Percentiles rank a stretch among this genome's conserved stretches.
phyloP scores from a whole-genome alignment of 352 stramenopile genomes.

The Thalassiosira ordinaria region DNA sequence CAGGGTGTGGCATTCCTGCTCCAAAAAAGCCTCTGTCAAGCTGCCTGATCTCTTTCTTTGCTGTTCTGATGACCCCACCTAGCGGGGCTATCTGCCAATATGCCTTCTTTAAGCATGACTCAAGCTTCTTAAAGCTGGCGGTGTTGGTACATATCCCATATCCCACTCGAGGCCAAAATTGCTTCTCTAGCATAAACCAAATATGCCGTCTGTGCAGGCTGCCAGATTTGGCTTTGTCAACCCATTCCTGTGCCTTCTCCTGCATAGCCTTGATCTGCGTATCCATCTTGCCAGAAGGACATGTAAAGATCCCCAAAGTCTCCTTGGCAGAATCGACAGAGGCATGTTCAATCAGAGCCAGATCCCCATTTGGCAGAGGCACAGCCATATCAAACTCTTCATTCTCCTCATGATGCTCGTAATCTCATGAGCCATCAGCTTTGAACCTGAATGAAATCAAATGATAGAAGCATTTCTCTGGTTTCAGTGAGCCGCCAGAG shows the following conservation, averaged over 20 bases:
- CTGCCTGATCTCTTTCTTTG: not conserved
- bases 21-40: constrained; percentile 32
- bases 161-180: constrained; percentile 32
- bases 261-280: constrained; percentile 1
- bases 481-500: not conserved
- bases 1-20: constrained; percentile 6
- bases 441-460: constrained; percentile 9
- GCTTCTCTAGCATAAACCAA: constrained; percentile 10
- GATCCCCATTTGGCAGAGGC: constrained; percentile 6
- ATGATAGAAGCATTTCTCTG: constrained; percentile 13
- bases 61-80: constrained; percentile 14
- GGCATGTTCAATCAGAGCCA: not conserved
- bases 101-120: not conserved
- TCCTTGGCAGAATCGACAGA: not conserved
- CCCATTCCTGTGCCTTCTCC: constrained; percentile 14
- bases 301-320: constrained; percentile 19
- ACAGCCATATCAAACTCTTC: not conserved
- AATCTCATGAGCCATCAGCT: not conserved
- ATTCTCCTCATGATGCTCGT: not conserved
- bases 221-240: constrained; percentile 1
- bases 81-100: constrained; percentile 26
- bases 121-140: not conserved
- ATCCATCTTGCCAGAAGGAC: not conserved
- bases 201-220: not conserved
- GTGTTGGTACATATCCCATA: constrained; percentile 20